A percentile compares a stretch with the other conserved stretches of the same genome.
These are phyloP conservation scores for Starmerella davenportii DNA, from an alignment of 805 yeast species.

Conservation along the genomic window DNA sequence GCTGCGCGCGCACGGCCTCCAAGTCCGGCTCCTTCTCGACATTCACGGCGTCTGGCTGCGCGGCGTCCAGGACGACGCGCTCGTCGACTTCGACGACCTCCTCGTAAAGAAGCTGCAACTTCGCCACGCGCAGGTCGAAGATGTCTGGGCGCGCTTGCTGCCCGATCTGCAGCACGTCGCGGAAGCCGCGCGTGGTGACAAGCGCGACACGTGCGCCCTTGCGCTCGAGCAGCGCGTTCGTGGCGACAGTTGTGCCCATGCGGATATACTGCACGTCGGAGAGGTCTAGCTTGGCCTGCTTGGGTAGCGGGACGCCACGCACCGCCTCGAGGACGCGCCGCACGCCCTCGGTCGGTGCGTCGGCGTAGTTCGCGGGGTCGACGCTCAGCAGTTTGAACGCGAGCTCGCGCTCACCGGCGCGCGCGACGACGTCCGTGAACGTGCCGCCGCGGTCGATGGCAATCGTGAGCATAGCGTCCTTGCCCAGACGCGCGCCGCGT, in stretches of 20 bases:
- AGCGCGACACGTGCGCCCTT: conserved; percentile 81
- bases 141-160: conserved; percentile 84
- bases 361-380: conserved; percentile 71
- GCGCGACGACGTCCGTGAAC: conserved; percentile 61
- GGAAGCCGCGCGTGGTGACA: conserved; percentile 74
- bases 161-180: conserved; percentile 67
- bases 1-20: conserved; percentile 26
- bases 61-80: conserved; percentile 70
- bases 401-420: conserved; percentile 35
- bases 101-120: conserved; percentile 54
- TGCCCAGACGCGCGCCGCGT: too few species aligned
- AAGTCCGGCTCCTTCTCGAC: conserved; percentile 36
- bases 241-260: conserved; percentile 92
- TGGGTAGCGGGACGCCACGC: conserved; percentile 36
- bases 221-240: conserved; percentile 82
- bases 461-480: conserved; percentile 11
- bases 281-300: conserved; percentile 38
- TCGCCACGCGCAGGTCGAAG: conserved; percentile 61
- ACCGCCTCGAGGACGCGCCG: conserved; percentile 53
- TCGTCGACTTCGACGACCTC: conserved; percentile 74
- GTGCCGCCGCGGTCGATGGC: conserved; percentile 59
- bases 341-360: conserved; percentile 87
- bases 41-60: conserved; percentile 57
- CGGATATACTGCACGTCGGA: conserved; percentile 44
- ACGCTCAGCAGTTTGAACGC: conserved; percentile 70